Conservation (phyloP, 2,329 filamentous ascomycete species). For the Hymenoscyphus scutula region DNA sequence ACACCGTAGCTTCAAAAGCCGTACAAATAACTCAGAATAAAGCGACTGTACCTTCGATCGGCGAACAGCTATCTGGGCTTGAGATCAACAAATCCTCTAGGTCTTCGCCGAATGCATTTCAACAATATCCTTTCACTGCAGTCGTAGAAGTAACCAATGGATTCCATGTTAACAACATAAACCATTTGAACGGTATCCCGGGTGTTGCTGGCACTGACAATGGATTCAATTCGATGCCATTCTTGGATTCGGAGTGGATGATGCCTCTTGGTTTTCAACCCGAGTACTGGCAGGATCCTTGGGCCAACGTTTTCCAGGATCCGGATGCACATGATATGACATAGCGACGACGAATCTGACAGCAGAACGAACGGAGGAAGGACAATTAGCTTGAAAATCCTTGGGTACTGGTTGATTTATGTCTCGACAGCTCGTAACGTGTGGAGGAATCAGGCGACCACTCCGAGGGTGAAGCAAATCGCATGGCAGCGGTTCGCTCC, state of each 20-base stretch:
- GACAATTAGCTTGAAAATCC: neutral
- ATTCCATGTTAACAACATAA: neutral
- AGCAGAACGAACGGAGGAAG: neutral
- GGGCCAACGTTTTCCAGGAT: slow-evolving; percentile 20
- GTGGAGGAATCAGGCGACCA: neutral
- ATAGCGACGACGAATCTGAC: neutral
- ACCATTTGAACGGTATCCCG: neutral
- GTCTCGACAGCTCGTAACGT: neutral
- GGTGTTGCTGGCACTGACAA: neutral
- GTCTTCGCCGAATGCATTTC: neutral
- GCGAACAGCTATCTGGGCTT: neutral
- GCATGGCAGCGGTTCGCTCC: neutral
- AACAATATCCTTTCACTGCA: neutral
- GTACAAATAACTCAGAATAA: slow-evolving; percentile 12
- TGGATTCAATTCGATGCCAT: slow-evolving; percentile 9
- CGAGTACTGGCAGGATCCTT: slow-evolving; percentile 19
- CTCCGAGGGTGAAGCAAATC: neutral
- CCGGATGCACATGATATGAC: slow-evolving; percentile 9
- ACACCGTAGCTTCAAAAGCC: slow-evolving; percentile 18
- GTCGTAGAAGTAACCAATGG: neutral
- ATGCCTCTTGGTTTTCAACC: slow-evolving; percentile 19
- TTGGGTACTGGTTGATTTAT: neutral
- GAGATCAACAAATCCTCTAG: neutral
- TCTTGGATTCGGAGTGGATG: slow-evolving; percentile 18
- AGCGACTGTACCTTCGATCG: neutral